A percentile compares a stretch with the other conserved stretches of the same genome.
Evolutionary conservation across 2,329 filamentous ascomycete species (phyloP).

Genomic region (Epichloe sp.): DNA sequence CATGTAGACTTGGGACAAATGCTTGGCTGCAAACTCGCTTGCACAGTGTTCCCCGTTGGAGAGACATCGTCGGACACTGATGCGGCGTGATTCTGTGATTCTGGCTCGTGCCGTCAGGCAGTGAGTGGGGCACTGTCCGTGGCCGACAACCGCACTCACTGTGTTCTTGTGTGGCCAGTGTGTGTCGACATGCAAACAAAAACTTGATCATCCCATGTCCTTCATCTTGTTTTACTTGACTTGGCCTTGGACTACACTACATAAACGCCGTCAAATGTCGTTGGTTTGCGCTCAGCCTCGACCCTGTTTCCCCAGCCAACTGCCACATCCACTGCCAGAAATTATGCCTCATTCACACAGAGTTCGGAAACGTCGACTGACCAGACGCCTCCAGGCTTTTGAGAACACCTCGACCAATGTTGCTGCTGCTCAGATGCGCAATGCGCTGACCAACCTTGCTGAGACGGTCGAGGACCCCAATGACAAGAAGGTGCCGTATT

Average conservation of each 20-base stretch:
- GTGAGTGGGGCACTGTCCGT: not conserved
- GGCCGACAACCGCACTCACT: not conserved
- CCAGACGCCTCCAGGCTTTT: slow-evolving; percentile 56
- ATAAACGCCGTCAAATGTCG: not conserved
- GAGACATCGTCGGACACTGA: too few relatives aligned
- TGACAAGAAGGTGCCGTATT: slow-evolving; percentile 60
- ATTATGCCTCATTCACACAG: not conserved
- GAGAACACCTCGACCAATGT: slow-evolving; percentile 99
- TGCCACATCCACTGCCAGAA: not conserved
- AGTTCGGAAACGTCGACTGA: slow-evolving; percentile 13
- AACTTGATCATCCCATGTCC: not conserved
- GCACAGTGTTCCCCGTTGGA: not conserved
- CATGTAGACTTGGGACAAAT: not conserved
- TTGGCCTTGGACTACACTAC: not conserved
- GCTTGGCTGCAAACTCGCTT: not conserved
- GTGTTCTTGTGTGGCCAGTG: not conserved
- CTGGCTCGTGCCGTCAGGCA: not conserved
- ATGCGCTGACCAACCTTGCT: slow-evolving; percentile 81
- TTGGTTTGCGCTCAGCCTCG: not conserved
- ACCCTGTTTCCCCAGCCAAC: not conserved
- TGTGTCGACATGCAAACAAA: not conserved
- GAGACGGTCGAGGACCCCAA: slow-evolving; percentile 77
- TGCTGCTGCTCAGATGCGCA: slow-evolving; percentile 97
- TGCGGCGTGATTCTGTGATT: not conserved
- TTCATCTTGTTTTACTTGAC: not conserved